phyloP scores from a whole-genome alignment of 2,329 filamentous ascomycete species.

The Aspergillus transmontanensis region DNA sequence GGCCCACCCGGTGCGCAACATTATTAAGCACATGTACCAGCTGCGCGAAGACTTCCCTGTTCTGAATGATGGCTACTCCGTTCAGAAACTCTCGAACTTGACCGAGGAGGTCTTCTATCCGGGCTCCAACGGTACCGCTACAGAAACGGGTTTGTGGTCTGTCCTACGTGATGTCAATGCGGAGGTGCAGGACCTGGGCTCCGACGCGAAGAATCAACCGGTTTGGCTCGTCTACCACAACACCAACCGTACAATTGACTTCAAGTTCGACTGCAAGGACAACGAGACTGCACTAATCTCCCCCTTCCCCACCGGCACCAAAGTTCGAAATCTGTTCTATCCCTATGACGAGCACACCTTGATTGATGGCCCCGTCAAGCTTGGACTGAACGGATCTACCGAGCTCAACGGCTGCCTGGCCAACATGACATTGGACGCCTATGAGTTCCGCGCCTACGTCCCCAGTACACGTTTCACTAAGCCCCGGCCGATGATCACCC shows the following conservation, averaged over 20 bases:
- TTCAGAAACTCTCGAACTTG: constrained; percentile 60
- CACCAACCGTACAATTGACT: constrained; percentile 52
- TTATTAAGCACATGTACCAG: constrained; percentile 64
- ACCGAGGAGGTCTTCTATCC: constrained; percentile 54
- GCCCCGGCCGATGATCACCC: constrained; percentile 61
- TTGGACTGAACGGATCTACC: constrained; percentile 52
- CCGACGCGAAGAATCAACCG: constrained; percentile 47
- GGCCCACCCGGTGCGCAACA: constrained; percentile 62
- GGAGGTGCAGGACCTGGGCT: constrained; percentile 54
- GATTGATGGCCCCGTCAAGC: constrained; percentile 46
- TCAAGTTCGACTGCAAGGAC: constrained; percentile 60
- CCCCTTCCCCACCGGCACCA: constrained; percentile 57
- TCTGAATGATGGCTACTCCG: constrained; percentile 61
- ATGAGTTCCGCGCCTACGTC: constrained; percentile 64
- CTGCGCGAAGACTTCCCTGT: constrained; percentile 60
- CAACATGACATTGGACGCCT: constrained; percentile 56
- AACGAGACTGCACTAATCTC: constrained; percentile 54
- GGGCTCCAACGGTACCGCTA: constrained; percentile 55
- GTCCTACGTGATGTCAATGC: constrained; percentile 55
- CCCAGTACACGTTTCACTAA: constrained; percentile 52
- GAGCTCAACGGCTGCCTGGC: constrained; percentile 59
- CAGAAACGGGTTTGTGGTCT: constrained; percentile 64
- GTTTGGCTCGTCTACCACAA: constrained; percentile 51
- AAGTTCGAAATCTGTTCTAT: constrained; percentile 65
- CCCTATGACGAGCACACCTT: constrained; percentile 61